phyloP scores from a whole-genome alignment of 1,139 yeast genomes.

The Geotrichum bryndzae region DNA sequence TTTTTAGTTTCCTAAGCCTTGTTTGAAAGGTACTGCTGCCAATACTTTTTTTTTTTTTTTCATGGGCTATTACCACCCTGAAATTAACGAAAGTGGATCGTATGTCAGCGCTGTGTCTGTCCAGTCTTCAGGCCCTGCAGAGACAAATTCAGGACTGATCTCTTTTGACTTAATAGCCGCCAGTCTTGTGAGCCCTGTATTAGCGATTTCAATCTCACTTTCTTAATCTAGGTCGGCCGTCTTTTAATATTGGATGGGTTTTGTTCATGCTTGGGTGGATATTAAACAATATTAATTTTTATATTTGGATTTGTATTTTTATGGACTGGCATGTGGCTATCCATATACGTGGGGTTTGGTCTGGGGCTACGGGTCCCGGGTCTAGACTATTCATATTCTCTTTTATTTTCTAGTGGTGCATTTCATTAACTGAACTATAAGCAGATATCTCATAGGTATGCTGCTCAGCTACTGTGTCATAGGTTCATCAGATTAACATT shows the following conservation, averaged over 20 bases:
- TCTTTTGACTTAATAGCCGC: background rate
- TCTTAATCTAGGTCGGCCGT: background rate
- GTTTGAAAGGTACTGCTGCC: background rate
- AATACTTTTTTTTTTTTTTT: background rate
- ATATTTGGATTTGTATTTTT: no score
- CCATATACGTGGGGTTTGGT: background rate
- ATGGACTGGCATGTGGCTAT: background rate
- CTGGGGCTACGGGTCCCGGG: background rate
- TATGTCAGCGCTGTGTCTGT: background rate
- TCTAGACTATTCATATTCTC: background rate
- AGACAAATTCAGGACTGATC: background rate
- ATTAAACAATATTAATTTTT: background rate
- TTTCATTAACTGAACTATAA: background rate
- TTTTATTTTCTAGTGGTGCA: background rate
- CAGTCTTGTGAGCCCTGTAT: background rate
- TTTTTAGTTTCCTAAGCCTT: no score
- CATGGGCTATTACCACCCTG: background rate
- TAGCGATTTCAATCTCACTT: background rate
- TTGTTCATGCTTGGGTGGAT: background rate
- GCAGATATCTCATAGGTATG: background rate
- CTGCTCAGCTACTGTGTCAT: background rate
- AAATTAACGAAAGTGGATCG: background rate
- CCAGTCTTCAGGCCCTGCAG: background rate
- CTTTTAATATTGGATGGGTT: background rate
- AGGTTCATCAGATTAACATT: background rate